Evolutionary conservation across 345 rosid genomes (phyloP).

Genomic region (Brassica rapa): DNA sequence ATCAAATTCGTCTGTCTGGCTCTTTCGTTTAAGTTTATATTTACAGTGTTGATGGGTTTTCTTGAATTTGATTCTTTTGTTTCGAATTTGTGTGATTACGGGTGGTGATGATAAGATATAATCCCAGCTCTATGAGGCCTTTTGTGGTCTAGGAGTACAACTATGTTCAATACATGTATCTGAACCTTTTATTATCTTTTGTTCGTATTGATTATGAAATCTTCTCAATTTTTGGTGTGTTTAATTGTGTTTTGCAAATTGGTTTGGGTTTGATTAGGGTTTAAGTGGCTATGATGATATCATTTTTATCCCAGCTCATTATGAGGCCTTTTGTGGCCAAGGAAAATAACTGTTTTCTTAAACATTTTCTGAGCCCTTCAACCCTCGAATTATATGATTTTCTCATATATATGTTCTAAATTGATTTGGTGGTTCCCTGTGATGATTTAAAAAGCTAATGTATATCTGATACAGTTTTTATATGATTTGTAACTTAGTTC

Average conservation of each 20-base stretch:
- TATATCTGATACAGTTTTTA: conserved; percentile 31
- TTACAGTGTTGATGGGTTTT: not conserved
- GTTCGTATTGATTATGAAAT: not conserved
- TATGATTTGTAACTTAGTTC: conserved; percentile 23
- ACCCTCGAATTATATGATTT: not conserved
- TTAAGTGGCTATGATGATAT: conserved; percentile 47
- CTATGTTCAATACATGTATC: conserved; percentile 37
- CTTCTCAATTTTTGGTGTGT: not conserved
- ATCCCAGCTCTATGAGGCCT: conserved; percentile 48
- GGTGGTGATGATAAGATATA: conserved; percentile 42
- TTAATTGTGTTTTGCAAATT: not conserved
- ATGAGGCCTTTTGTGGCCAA: conserved; percentile 50
- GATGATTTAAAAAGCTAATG: conserved; percentile 43
- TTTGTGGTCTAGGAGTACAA: conserved; percentile 40
- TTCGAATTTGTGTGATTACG: not conserved
- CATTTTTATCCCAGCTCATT: conserved; percentile 58
- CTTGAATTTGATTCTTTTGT: not conserved
- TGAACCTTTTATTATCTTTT: conserved; percentile 1
- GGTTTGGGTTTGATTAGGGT: not conserved
- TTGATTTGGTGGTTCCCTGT: conserved; percentile 11
- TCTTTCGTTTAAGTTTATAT: not conserved
- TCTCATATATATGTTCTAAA: not conserved
- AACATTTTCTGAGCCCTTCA: conserved; percentile 44
- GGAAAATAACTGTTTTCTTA: conserved; percentile 44
- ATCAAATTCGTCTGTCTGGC: not conserved